Base-by-base conservation (phyloP, 2,329 filamentous ascomycete species). In the Hymenoscyphus occultus region DNA sequence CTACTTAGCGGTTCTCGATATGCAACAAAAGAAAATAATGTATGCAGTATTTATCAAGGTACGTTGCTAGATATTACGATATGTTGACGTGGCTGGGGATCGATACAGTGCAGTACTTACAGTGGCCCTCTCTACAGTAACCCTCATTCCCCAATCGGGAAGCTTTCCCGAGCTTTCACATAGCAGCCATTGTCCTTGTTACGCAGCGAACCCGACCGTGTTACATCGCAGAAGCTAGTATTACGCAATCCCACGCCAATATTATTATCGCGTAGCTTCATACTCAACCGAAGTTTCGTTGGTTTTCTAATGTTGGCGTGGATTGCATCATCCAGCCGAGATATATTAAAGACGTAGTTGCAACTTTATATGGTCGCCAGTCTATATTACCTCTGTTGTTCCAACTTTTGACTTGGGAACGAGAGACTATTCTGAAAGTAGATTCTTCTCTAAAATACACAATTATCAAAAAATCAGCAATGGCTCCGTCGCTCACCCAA, bases 401-500 rank as follows among this genome's bases (percentile, higher is more conserved):
- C 3, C 45, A 3, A 22, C n/a, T n/a, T 12, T 51, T 51, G 12
- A 13, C 9, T 7, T 35, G 35, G 35, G 5, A 1, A 35, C 9
- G 6, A 7, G 6, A 35, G 5, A 35, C 6, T 10, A 51, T 10
- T 13, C 45, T 51, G n/a, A n/a, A n/a, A 22, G 9, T 22, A 51
- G 7, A 10, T 22, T 19, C 6, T 22, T 22, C 19, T 51, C 10
- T 48, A 9, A n/a, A n/a, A 10, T 13, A 45, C 7, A 48, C 13
- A 16, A 32, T n/a, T 32, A 39, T 16, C 12, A 19, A 10, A 39
- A 19, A 1, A 31, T n/a, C 42, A 35, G 6, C 39, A 51, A 68
- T 67, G 67, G 60, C 67, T 19, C 61, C 65, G 9, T 64, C 64
- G 32, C 39, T 64, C 39, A 22, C 19, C 60, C 62, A 63, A 51